Conservation (phyloP, 2,329 filamentous ascomycete genomes). For the Falciphora oryzae region DNA sequence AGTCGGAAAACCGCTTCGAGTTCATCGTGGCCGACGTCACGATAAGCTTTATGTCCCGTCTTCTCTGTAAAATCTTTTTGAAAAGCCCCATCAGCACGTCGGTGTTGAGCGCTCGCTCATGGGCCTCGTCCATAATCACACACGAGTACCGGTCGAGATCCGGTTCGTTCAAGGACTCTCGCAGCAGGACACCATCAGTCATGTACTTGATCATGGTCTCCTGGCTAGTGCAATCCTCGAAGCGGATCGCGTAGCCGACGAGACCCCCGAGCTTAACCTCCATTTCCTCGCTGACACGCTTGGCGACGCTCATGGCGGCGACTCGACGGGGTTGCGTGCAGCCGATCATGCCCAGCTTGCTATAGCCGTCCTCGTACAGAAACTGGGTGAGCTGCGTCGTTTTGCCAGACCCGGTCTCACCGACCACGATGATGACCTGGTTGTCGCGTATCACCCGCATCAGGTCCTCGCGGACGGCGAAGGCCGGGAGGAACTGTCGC, state of each 20-base stretch:
- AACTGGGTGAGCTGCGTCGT: conserved; percentile 98
- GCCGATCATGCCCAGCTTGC: conserved; percentile 80
- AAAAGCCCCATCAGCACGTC: conserved; percentile 96
- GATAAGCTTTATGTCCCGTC: conserved; percentile 90
- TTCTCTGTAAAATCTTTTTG: conserved; percentile 88
- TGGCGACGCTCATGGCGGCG: conserved; percentile 97
- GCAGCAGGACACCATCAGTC: conserved; percentile 91
- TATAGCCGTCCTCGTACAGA: conserved; percentile 91
- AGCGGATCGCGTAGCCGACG: conserved; percentile 95
- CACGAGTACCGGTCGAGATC: conserved; percentile 96
- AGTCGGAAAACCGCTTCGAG: conserved; percentile 88
- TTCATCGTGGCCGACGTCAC: conserved; percentile 99
- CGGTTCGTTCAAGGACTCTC: conserved; percentile 87
- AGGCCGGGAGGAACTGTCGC: conserved; percentile 87
- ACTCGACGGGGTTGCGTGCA: conserved; percentile 96
- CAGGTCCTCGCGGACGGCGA: conserved; percentile 91
- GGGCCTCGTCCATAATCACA: conserved; percentile 99
- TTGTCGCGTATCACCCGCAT: conserved; percentile 91
- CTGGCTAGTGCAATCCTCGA: conserved; percentile 95
- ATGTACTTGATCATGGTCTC: conserved; percentile 98
- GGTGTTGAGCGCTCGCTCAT: conserved; percentile 93
- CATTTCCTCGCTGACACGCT: conserved; percentile 98
- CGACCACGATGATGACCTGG: conserved; percentile 93
- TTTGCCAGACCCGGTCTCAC: conserved; percentile 95
- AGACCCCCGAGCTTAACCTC: conserved; percentile 80